These are phyloP conservation scores for Yamadazyma buinensis DNA, from an alignment of 1,139 yeast genomes.

Conservation along the genomic window DNA sequence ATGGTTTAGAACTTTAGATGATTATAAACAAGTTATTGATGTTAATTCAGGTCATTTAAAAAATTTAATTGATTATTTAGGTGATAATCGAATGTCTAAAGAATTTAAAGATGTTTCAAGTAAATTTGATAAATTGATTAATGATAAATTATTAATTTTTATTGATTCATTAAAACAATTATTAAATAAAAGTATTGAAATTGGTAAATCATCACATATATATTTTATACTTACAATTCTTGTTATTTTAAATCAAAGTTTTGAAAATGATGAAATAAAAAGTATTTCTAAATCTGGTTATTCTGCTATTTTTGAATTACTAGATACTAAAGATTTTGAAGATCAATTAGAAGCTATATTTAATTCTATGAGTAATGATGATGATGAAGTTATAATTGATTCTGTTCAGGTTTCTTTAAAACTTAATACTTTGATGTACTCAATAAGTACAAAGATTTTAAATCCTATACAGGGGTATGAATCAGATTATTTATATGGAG, in stretches of 20 bases:
- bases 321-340: slow-evolving; percentile 1
- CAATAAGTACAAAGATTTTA: slow-evolving; percentile 18
- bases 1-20: slow-evolving; percentile 1
- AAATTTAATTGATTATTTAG: not conserved
- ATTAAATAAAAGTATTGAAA: not conserved
- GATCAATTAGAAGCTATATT: slow-evolving; percentile 15
- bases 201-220: not conserved
- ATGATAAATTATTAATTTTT: not conserved
- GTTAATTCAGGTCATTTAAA: not conserved
- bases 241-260: slow-evolving; percentile 2
- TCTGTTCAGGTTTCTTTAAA: slow-evolving; percentile 22
- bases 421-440: slow-evolving; percentile 20
- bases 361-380: slow-evolving; percentile 3
- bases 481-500: slow-evolving; percentile 17
- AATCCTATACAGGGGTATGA: slow-evolving; percentile 7
- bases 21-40: not conserved
- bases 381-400: slow-evolving; percentile 13
- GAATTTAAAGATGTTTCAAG: slow-evolving; percentile 4
- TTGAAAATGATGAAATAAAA: not conserved
- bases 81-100: slow-evolving; percentile 2
- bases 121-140: not conserved
- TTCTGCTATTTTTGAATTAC: not conserved
- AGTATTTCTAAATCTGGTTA: not conserved
- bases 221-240: slow-evolving; percentile 3
- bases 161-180: not conserved